Base-by-base conservation (phyloP, 345 rosid genomes). In the Cochlearia excelsa region DNA sequence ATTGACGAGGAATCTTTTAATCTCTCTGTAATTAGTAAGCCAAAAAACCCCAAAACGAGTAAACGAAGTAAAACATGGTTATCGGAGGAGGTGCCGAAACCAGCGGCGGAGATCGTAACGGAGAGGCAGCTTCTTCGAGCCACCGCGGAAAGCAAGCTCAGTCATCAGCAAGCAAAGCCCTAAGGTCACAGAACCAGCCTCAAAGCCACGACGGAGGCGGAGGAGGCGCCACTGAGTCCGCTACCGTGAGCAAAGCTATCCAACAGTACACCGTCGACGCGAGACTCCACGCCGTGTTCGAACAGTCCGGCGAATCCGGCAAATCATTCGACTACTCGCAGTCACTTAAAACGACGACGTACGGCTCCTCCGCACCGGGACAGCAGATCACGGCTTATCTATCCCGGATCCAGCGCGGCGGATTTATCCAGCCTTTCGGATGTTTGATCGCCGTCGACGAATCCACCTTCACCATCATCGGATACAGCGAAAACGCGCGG, bases 241-340 rank as follows among this genome's bases (percentile, higher is more conserved):
- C 61, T 6, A 91, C 89, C 11, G n/a, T 63, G 8, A 91, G 84
- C 80, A 92, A 86, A 80, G 94, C 98, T 51, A 82, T 92, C 65
- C 97, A 86, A 26, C 97, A 92, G 80, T 92, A 80, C 86, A 92
- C 95, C 0, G 87, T 81, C 9, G 98, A 92, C 54, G 98, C 98
- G 2, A 86, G 83, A 3, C 94, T 92, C 30, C 97, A 92, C 55
- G 98, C 97, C 42, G 97, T 82, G 35, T 92, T 86, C 58, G 98
- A 92, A 54, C 91, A 78, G 45, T 88, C 98, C 1, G 90, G 98
- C 0, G 95, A 78, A 59, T 86, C 93, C 0, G 93, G 98, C 16
- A 88, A 78, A 79, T 86, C 89, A 3, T 92, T 88, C 55, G 91
- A 92, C 57, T 88, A 88, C 75, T 83, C 97, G 0, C 91, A 81